phyloP scores from a whole-genome alignment of 2,329 filamentous ascomycete species.

The Cadophora luteo-olivacea region DNA sequence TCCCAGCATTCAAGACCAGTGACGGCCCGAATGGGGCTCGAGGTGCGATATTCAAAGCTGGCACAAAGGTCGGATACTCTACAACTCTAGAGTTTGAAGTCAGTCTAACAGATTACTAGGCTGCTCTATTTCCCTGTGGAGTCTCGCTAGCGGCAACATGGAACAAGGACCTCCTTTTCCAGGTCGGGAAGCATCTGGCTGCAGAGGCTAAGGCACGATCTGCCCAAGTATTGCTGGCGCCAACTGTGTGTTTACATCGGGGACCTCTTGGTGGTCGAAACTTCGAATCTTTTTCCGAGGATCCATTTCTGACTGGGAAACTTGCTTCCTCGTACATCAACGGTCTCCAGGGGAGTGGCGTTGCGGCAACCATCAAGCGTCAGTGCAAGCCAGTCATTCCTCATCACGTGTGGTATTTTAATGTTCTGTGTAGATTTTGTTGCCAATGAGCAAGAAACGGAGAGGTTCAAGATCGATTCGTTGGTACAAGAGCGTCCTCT shows the following conservation, averaged over 20 bases:
- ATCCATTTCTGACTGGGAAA: constrained; percentile 77
- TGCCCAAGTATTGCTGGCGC: constrained; percentile 75
- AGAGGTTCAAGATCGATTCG: constrained; percentile 69
- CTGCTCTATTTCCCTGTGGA: constrained; percentile 80
- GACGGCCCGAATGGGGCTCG: constrained; percentile 76
- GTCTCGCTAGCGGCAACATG: constrained; percentile 81
- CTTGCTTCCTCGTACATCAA: constrained; percentile 75
- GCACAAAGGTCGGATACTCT: constrained; percentile 58
- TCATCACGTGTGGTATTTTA: constrained; percentile 21
- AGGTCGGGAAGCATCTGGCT: constrained; percentile 74
- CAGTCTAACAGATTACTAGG: constrained; percentile 51
- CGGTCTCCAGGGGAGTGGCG: constrained; percentile 74
- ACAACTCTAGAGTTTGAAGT: not conserved
- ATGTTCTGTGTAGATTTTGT: constrained; percentile 59
- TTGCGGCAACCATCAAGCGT: constrained; percentile 83
- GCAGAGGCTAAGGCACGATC: constrained; percentile 76
- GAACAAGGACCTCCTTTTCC: constrained; percentile 72
- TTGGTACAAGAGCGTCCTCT: constrained; percentile 68
- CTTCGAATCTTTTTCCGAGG: constrained; percentile 87
- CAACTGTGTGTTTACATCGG: constrained; percentile 82
- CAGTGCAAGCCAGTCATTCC: constrained; percentile 33
- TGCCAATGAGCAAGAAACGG: constrained; percentile 76
- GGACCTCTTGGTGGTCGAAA: constrained; percentile 84
- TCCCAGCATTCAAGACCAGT: constrained; percentile 70
- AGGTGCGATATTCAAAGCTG: constrained; percentile 72